A percentile compares a stretch with the other conserved stretches of the same genome.
Conservation (phyloP, 148 eudicot genomes). For the Chenopodium berlandieri region DNA sequence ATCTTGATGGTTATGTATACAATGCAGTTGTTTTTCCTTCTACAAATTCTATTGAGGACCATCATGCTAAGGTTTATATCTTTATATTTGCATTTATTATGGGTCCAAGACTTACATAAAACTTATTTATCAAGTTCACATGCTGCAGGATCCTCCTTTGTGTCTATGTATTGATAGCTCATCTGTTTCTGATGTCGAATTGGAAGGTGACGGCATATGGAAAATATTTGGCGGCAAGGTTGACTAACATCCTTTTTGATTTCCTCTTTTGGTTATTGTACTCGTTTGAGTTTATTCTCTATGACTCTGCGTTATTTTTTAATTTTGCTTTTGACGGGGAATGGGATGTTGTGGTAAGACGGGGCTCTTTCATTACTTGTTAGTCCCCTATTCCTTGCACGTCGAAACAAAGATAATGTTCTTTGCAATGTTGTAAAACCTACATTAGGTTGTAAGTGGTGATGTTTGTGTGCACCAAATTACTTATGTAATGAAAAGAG, state of each 20-base stretch:
- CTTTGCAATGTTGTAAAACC: not conserved
- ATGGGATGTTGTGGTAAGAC: not conserved
- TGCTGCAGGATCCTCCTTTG: constrained; percentile 67
- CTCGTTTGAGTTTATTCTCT: not conserved
- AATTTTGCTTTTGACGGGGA: not conserved
- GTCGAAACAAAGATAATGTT: not conserved
- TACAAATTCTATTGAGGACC: constrained; percentile 38
- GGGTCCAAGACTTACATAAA: not conserved
- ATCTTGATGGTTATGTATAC: constrained; percentile 53
- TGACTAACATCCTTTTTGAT: constrained; percentile 13
- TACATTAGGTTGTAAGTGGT: not conserved
- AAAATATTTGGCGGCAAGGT: constrained; percentile 84
- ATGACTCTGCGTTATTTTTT: not conserved
- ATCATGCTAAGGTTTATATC: constrained; percentile 52
- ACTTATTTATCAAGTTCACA: constrained; percentile 4
- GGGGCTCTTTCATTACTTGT: not conserved
- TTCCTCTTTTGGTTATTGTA: constrained; percentile 4
- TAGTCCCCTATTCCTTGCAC: not conserved
- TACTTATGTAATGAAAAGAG: not conserved
- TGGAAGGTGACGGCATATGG: constrained; percentile 74
- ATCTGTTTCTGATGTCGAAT: constrained; percentile 61
- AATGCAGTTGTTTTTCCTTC: constrained; percentile 41
- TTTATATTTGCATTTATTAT: constrained; percentile 4
- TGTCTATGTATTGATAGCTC: constrained; percentile 52
- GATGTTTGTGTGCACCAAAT: not conserved